phyloP scores from a whole-genome alignment of 1,139 yeast species.

The Suzukiozyma palmioleophila region DNA sequence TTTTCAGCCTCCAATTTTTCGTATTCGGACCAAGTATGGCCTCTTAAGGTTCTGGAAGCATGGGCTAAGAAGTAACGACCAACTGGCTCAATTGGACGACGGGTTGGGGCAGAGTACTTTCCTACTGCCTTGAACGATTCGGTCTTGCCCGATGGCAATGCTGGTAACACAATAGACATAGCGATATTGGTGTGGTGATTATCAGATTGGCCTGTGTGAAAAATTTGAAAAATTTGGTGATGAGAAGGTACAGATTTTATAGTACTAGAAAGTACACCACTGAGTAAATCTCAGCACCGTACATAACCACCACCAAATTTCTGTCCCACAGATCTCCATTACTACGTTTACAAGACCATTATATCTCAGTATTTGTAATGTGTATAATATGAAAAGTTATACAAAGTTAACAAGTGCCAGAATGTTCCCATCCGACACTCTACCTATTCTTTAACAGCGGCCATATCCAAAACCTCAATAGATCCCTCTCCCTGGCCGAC shows the following conservation, averaged over 20 bases:
- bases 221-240: conserved; percentile 1
- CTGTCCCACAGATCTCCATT: background rate
- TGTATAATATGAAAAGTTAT: too few relatives aligned
- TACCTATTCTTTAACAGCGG: conserved; percentile 59
- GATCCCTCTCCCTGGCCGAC: conserved; percentile 55
- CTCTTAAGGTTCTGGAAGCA: conserved; percentile 92
- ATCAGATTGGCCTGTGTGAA: background rate
- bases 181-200: conserved; percentile 2
- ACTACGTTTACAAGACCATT: too few relatives aligned
- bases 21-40: conserved; percentile 98
- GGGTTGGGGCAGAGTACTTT: conserved; percentile 60
- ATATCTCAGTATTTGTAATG: too few relatives aligned
- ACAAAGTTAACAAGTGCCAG: too few relatives aligned
- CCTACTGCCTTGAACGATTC: conserved; percentile 50
- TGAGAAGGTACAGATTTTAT: background rate
- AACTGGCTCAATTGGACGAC: conserved; percentile 93
- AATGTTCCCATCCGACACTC: too few relatives aligned
- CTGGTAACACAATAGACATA: conserved; percentile 39
- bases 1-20: conserved; percentile 91
- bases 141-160: conserved; percentile 40
- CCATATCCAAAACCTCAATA: conserved; percentile 86
- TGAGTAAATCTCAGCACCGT: background rate
- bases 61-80: conserved; percentile 96
- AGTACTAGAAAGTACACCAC: background rate
- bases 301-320: too few relatives aligned